Base-by-base conservation (phyloP, 768 basidiomycete genomes). In the Russula vinacea region DNA sequence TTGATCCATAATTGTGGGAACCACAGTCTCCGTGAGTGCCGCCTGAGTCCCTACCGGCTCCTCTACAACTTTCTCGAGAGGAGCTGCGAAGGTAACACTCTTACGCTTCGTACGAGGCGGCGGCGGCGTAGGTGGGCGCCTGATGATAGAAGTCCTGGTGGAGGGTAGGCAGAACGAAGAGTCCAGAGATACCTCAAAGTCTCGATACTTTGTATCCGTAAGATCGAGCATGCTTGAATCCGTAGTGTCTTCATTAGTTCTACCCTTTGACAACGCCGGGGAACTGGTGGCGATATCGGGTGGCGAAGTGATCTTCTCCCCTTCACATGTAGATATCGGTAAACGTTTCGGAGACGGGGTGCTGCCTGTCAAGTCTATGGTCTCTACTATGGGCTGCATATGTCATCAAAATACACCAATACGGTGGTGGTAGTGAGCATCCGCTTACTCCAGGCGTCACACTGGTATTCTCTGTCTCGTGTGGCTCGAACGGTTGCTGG, bases 81-180 rank as follows among this genome's bases (percentile, higher is more conserved):
- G 29, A 2, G 32, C 51, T 8, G 67, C 67, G 39, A 67, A 67
- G 42, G 64, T 67, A 51, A 67, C 67, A 40, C 37, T 66, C 51
- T 67, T 67, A 1, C 47, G 58, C 49, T 58, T 57, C 49, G 40
- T 53, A 47, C 51, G 47, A 45, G 37, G 52, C 9, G 45, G 66
- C 5, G 39, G 33, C 9, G 66, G 62, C 13, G 66, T 65, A 29
- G 63, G 63, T 47, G 33, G 24, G 40, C 63, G 58, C 24, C 22
- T 45, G 24, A 16, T 16, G 16, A 19, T 29, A 3, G n/a, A 57
- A 19, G 24, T 44, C 33, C 35, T 42, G 19, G 39, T 52, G 22
- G 60, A 62, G 13, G 50, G 56, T 35, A 67, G 56, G 40, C 64
- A 58, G n/a, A 55, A 22, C 6, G 67, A 67, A 32, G 67, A 66